Conservation (phyloP, 2,329 filamentous ascomycete species). For the Cordyceps militaris region DNA sequence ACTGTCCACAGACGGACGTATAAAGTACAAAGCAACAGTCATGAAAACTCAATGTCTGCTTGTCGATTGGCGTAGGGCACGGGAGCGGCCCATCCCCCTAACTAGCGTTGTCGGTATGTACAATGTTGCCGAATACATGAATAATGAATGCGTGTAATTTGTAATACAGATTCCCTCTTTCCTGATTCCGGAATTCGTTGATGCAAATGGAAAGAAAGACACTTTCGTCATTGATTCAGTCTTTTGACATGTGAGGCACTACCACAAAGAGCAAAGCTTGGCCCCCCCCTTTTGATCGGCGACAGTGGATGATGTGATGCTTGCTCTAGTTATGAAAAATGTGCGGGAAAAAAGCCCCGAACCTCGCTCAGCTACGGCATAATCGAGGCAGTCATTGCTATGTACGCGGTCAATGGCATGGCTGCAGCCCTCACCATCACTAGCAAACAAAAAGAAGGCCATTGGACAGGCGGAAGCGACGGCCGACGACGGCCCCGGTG, state of each 20-base stretch:
- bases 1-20: neutral
- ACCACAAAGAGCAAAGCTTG: conserved; percentile 1
- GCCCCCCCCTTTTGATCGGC: conserved; percentile 4
- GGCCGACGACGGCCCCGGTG: neutral
- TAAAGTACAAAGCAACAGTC: neutral
- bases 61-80: neutral
- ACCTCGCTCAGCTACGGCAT: neutral
- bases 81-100: conserved; percentile 4
- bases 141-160: neutral
- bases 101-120: neutral
- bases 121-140: neutral
- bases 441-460: too few species aligned
- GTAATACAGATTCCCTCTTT: neutral
- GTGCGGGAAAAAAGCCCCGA: neutral
- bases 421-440: too few species aligned
- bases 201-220: neutral
- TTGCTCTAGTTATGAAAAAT: neutral
- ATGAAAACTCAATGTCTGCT: neutral
- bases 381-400: neutral
- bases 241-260: conserved; percentile 10
- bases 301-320: neutral
- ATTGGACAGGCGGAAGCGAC: neutral
- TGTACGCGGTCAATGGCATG: too few species aligned
- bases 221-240: neutral
- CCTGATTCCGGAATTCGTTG: neutral